Base-by-base conservation (phyloP, 148 eudicot species). In the Camellia sinensis region DNA sequence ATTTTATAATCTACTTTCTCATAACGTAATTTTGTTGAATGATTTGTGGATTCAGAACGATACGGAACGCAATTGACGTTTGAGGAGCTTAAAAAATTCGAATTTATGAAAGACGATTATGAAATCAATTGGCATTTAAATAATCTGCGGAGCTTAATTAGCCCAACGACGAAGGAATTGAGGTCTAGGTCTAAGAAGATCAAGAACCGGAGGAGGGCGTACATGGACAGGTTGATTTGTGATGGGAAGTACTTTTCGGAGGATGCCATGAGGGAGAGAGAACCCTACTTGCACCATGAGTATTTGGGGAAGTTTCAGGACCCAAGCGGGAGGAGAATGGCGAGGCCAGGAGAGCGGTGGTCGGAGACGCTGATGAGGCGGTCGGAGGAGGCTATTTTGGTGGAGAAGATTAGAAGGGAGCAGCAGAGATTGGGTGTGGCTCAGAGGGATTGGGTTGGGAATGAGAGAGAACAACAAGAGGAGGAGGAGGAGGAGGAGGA, bases 221-320 rank as follows among this genome's bases (percentile, higher is more conserved):
- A 87, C 79, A 89, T 96, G 99, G 90, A 91, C 83, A 93, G 86
- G 78, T 84, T 96, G 62, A 72, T 96, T n/a, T 79, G 66, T 41
- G 92, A 83, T 71, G 99, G 99, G 60, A 70, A 90, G 29, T 96
- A 93, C 83, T 96, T 96, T 80, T 93, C 99, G 3, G 99, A 93
- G 90, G 98, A 96, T 87, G 82, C 97, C 17, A 96, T 96, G 99
- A 89, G 99, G 84, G 99, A 96, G 84, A 90, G 99, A 83, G 97
- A 96, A 78, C 99, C 99, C 2, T 96, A 96, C 69, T 86, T 96
- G 89, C 99, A 96, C 75, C 97, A 96, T 78, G 95, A 93, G 83
- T 89, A 87, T 88, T 80, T 96, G 37, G 99, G 99, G 22, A 89
- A 89, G 89, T 96, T 89, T 86, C 99, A 93, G 83, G 98, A 96